A percentile compares a stretch with the other conserved stretches of the same genome.
These are phyloP conservation scores for Sugiyamaella sp. DNA, from an alignment of 1,139 yeast species.

Conservation along the genomic window DNA sequence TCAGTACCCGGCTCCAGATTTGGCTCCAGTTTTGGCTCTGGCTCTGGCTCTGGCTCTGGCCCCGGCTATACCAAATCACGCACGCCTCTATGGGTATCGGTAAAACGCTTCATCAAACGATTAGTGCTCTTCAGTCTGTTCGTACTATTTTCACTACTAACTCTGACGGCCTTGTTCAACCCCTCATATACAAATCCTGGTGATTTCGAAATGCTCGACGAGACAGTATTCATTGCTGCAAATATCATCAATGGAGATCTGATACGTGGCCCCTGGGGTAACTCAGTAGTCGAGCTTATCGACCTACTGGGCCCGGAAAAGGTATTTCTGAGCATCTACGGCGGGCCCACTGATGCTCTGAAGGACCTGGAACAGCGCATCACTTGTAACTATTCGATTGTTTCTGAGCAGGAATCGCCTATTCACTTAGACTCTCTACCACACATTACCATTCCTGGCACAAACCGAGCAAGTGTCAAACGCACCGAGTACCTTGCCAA, in stretches of 20 bases:
- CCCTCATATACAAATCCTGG: slow-evolving; percentile 24
- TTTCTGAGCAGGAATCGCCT: slow-evolving; percentile 24
- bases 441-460: slow-evolving; percentile 14
- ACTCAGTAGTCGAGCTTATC: slow-evolving; percentile 22
- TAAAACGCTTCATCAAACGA: slow-evolving; percentile 8
- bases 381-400: slow-evolving; percentile 21
- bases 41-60: no score
- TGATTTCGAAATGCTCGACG: slow-evolving; percentile 17
- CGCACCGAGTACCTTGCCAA: slow-evolving; percentile 27
- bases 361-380: slow-evolving; percentile 18
- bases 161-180: slow-evolving; percentile 20
- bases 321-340: slow-evolving; percentile 26
- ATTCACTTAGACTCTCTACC: slow-evolving; percentile 14
- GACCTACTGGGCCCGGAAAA: slow-evolving; percentile 25
- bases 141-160: slow-evolving; percentile 11
- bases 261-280: slow-evolving; percentile 26
- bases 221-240: slow-evolving; percentile 26
- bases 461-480: slow-evolving; percentile 17
- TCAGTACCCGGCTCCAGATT: background rate
- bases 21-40: background rate
- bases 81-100: slow-evolving; percentile 4
- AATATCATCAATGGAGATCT: slow-evolving; percentile 25
- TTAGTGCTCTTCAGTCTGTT: background rate
- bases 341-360: slow-evolving; percentile 24
- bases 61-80: no score